A percentile compares a stretch with the other conserved stretches of the same genome.
Evolutionary conservation across 768 basidiomycete genomes (phyloP).

Genomic region (Ephemerocybe angulata): DNA sequence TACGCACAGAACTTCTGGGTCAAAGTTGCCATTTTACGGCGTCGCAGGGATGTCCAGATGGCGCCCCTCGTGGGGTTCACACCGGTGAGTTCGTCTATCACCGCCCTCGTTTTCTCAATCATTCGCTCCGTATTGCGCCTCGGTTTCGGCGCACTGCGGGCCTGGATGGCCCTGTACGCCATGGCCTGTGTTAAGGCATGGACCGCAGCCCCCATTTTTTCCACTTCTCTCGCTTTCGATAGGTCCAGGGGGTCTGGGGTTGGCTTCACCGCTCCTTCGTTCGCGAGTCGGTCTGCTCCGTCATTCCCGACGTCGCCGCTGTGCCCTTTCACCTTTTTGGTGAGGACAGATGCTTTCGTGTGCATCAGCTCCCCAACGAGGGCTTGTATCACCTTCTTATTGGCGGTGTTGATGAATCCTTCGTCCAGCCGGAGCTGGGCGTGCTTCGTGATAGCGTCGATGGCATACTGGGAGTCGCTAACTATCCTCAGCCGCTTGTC

Average conservation of each 20-base stretch:
- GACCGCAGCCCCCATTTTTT: background rate
- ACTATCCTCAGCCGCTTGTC: slow-evolving; percentile 1
- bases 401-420: slow-evolving; percentile 11
- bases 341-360: background rate
- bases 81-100: background rate
- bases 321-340: slow-evolving; percentile 17
- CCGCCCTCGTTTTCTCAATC: background rate
- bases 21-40: too few relatives aligned
- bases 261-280: slow-evolving; percentile 4
- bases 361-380: background rate
- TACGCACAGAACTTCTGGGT: too few relatives aligned
- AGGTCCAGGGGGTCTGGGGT: background rate
- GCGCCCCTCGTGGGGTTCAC: background rate
- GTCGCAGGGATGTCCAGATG: too few relatives aligned
- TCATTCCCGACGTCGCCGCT: slow-evolving; percentile 14
- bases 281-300: slow-evolving; percentile 12
- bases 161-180: background rate
- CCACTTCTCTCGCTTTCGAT: background rate
- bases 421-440: slow-evolving; percentile 6
- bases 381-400: background rate
- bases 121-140: background rate
- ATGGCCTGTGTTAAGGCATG: background rate
- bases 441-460: slow-evolving; percentile 12
- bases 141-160: background rate
- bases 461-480: slow-evolving; percentile 15